These are phyloP conservation scores for Rhodosporidiobolus sp. DNA, from an alignment of 768 basidiomycete species.

Conservation along the genomic window DNA sequence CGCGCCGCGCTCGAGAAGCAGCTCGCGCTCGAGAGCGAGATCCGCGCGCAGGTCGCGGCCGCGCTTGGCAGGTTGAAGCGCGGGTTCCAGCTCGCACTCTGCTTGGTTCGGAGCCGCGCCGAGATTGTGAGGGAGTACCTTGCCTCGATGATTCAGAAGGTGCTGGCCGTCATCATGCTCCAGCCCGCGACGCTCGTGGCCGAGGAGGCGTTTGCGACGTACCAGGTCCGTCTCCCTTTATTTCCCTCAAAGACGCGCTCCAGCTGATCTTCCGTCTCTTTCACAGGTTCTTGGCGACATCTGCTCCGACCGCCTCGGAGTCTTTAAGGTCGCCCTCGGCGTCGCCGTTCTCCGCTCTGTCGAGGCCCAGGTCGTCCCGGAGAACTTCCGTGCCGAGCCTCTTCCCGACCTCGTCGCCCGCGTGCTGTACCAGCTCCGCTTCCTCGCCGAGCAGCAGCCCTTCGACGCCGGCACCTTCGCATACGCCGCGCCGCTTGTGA, in stretches of 20 bases:
- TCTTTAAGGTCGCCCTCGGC: slow-evolving; percentile 68
- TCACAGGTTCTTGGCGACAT: slow-evolving; percentile 64
- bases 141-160: slow-evolving; percentile 58
- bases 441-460: slow-evolving; percentile 71
- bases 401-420: slow-evolving; percentile 73
- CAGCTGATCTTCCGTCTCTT: background rate
- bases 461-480: slow-evolving; percentile 84
- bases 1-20: slow-evolving; percentile 79
- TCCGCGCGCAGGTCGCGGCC: slow-evolving; percentile 60
- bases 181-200: slow-evolving; percentile 65
- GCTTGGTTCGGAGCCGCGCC: slow-evolving; percentile 57
- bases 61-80: slow-evolving; percentile 61
- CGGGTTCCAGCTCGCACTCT: slow-evolving; percentile 66
- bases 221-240: slow-evolving; percentile 59
- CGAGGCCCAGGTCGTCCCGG: slow-evolving; percentile 64
- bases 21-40: slow-evolving; percentile 69
- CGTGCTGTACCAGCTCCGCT: slow-evolving; percentile 77
- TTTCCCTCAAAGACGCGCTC: background rate
- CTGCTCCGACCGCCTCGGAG: slow-evolving; percentile 70
- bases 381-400: slow-evolving; percentile 68
- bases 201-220: slow-evolving; percentile 65
- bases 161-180: slow-evolving; percentile 62
- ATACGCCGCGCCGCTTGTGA: slow-evolving; percentile 72
- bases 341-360: slow-evolving; percentile 77
- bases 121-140: slow-evolving; percentile 62